Conservation (phyloP, 352 stramenopile species). For the Pythium apleroticum region DNA sequence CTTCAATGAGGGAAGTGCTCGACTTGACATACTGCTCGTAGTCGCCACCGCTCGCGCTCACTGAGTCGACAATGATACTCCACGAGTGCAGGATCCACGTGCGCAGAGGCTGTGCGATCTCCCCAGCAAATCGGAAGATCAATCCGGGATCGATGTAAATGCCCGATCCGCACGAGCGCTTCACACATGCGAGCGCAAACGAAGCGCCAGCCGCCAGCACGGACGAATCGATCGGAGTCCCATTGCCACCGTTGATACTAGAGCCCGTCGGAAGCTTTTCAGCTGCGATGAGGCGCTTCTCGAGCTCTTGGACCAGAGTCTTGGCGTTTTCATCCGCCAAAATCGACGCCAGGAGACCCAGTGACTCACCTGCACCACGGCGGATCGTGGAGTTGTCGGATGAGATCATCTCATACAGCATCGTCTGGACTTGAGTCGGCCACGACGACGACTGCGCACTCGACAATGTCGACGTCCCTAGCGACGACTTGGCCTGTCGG, state of each 20-base stretch:
- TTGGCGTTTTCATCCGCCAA: constrained; percentile 11
- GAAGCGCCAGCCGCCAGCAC: constrained; percentile 59
- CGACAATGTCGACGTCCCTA: constrained; percentile 29
- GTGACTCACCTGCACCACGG: constrained; percentile 66
- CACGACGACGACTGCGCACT: constrained; percentile 34
- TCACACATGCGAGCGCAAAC: constrained; percentile 82
- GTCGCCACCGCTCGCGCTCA: constrained; percentile 68
- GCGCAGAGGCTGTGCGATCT: constrained; percentile 72
- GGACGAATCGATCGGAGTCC: constrained; percentile 39
- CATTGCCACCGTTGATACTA: constrained; percentile 32
- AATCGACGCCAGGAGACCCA: constrained; percentile 51
- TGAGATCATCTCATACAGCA: constrained; percentile 78
- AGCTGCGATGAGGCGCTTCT: constrained; percentile 56
- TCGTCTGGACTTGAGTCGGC: constrained; percentile 74
- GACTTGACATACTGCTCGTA: constrained; percentile 84
- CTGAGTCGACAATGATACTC: constrained; percentile 82
- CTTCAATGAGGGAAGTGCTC: constrained; percentile 70
- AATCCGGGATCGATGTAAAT: constrained; percentile 75
- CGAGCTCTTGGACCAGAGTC: constrained; percentile 59
- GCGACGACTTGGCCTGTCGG: constrained; percentile 42
- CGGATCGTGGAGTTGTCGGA: constrained; percentile 65
- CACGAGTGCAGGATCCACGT: constrained; percentile 85
- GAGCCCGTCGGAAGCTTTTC: constrained; percentile 41
- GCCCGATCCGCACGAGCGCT: constrained; percentile 69
- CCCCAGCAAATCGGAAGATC: constrained; percentile 67